Evolutionary conservation across 208 protist genomes (phyloP), one percentile per base, ranked within the genome.

Genomic region (Trypanosoma lewisi): DNA sequence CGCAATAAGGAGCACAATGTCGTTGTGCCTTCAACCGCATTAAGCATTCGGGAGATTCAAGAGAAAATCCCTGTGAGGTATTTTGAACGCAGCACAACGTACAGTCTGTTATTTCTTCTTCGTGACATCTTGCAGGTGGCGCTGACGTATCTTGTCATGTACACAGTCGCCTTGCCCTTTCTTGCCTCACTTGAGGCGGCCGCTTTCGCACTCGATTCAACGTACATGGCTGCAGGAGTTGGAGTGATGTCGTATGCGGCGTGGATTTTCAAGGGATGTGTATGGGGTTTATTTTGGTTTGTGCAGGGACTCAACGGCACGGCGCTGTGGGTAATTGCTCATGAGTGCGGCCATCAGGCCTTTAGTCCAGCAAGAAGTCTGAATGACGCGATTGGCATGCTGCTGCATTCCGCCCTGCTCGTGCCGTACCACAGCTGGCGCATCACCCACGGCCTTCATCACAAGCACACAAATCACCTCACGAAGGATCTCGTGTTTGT

Each of bases 311-410:
- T 91, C 23, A 92, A 83, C 67, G 67, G 72, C 50, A 97, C 93
- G 2, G 94, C 86, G 9, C 34, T 97, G 1, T 98, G 96, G 94
- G 92, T 98, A 7, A 37, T 98, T 6, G 94, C 88, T 5, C 96
- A 98, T 62, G 96, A 98, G 74, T 98, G 96, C 68, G 96, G 96
- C 27, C 96, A 98, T 68, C 81, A 94, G 42, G 91, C 80, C 55
- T 98, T 98, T 80, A 86, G 79, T 36, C 72, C 89, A 28, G 79
- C 68, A 50, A 72, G 75, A 41, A 25, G 39, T 0, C 9, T 98
- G 16, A 97, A 97, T 77, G 91, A 97, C 76, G 39, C 74, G 23
- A 80, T 98, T 50, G 96, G 96, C 8, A 73, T 94, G 31, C 34
- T 96, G 21, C 48, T 95, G 7, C 96, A 98, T 82, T 92, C 89